These are phyloP conservation scores for Salix dunnii DNA, from an alignment of 345 rosid species.

Conservation along the genomic window DNA sequence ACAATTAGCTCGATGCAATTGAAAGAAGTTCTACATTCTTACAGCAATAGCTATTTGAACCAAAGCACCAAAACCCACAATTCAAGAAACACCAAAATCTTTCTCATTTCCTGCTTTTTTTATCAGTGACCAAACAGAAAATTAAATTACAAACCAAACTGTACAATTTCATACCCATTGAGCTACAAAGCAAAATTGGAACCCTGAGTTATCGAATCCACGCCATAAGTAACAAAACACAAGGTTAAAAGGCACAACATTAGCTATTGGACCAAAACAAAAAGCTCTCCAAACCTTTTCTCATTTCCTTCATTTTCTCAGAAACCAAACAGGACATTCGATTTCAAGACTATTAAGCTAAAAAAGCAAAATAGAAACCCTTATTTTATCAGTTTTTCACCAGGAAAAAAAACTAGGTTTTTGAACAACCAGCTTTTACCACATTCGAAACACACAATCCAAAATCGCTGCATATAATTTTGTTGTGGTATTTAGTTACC, in stretches of 20 bases:
- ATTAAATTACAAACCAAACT: neutral
- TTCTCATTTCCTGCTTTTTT: neutral
- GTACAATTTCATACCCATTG: neutral
- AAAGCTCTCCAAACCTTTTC: neutral
- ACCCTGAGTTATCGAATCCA: neutral
- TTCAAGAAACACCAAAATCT: neutral
- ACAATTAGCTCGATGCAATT: neutral
- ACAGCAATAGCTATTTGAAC: neutral
- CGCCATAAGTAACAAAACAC: neutral
- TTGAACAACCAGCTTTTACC: neutral
- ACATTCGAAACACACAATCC: neutral
- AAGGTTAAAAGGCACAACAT: neutral
- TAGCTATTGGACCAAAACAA: neutral
- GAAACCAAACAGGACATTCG: neutral
- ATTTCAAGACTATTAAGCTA: neutral
- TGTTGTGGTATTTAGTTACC: conserved; percentile 34
- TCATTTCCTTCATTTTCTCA: neutral
- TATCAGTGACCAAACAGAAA: neutral
- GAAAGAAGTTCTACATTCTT: neutral
- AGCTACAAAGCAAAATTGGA: neutral
- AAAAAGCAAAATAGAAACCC: neutral
- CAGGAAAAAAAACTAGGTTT: neutral
- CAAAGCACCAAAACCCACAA: neutral
- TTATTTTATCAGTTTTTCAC: neutral
- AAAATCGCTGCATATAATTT: neutral